Percentiles rank a stretch among this genome's conserved stretches.
phyloP scores from a whole-genome alignment of 345 rosid genomes.

The Populus euphratica region DNA sequence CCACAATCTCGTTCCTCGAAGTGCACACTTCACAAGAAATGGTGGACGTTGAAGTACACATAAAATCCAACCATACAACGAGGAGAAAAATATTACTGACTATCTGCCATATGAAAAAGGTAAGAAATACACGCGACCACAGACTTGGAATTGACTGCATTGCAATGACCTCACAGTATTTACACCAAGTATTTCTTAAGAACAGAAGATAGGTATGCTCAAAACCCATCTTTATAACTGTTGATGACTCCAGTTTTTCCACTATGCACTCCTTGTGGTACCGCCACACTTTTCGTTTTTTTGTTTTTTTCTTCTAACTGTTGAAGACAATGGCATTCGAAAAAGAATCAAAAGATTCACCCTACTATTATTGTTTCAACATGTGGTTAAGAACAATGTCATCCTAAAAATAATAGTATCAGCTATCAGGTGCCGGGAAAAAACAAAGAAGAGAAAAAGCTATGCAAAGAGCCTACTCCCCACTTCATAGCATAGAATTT shows the following conservation, averaged over 20 bases:
- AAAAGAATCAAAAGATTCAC: not conserved
- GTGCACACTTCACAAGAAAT: too few species aligned
- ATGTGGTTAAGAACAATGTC: not conserved
- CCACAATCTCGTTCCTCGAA: too few species aligned
- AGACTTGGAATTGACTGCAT: too few species aligned
- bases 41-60: too few species aligned
- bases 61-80: too few species aligned
- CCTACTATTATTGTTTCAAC: not conserved
- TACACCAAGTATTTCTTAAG: not conserved
- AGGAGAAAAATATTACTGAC: too few species aligned
- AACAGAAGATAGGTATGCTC: conserved; percentile 17
- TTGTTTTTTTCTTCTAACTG: not conserved
- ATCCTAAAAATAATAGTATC: not conserved
- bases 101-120: not conserved
- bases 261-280: not conserved
- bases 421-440: not conserved
- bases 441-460: too few species aligned
- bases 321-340: not conserved
- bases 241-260: conserved; percentile 15
- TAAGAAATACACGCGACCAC: not conserved
- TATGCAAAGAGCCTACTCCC: too few species aligned
- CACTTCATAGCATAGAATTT: too few species aligned
- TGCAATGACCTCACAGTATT: too few species aligned
- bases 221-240: conserved; percentile 71
- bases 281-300: too few species aligned